phyloP scores from a whole-genome alignment of 2,329 filamentous ascomycete species.

The Sporothrix curviconia region DNA sequence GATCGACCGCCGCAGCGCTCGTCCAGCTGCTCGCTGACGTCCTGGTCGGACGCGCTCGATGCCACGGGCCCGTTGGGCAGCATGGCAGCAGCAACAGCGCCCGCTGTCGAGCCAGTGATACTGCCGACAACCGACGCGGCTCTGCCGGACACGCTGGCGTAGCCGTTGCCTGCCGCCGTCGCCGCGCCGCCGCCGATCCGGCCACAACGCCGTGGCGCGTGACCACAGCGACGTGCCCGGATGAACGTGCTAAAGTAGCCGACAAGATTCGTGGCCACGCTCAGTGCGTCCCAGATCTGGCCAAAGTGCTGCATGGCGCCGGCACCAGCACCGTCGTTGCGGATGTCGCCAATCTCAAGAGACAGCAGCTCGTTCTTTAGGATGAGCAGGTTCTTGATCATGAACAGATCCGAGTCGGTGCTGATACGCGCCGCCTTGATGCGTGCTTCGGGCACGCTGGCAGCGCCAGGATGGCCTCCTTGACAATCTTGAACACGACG shows the following conservation, averaged over 20 bases:
- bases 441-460: slow-evolving; percentile 65
- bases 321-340: slow-evolving; percentile 29
- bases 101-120: slow-evolving; percentile 4
- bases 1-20: slow-evolving; percentile 57
- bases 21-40: slow-evolving; percentile 59
- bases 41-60: slow-evolving; percentile 34
- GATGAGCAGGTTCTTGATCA: slow-evolving; percentile 89
- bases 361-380: slow-evolving; percentile 94
- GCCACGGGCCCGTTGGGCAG: slow-evolving; percentile 20
- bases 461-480: slow-evolving; percentile 80
- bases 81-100: background rate
- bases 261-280: slow-evolving; percentile 46
- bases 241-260: slow-evolving; percentile 54
- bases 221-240: slow-evolving; percentile 47
- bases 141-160: slow-evolving; percentile 9
- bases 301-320: slow-evolving; percentile 51
- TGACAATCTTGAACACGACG: slow-evolving; percentile 66
- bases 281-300: slow-evolving; percentile 59
- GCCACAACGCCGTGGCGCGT: slow-evolving; percentile 18
- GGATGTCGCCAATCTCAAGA: slow-evolving; percentile 77
- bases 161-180: slow-evolving; percentile 18
- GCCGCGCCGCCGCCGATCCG: background rate
- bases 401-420: slow-evolving; percentile 78
- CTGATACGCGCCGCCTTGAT: slow-evolving; percentile 56
- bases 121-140: slow-evolving; percentile 12